These are phyloP conservation scores for Pichia sp. DNA, from an alignment of 1,139 yeast species.

Conservation along the genomic window DNA sequence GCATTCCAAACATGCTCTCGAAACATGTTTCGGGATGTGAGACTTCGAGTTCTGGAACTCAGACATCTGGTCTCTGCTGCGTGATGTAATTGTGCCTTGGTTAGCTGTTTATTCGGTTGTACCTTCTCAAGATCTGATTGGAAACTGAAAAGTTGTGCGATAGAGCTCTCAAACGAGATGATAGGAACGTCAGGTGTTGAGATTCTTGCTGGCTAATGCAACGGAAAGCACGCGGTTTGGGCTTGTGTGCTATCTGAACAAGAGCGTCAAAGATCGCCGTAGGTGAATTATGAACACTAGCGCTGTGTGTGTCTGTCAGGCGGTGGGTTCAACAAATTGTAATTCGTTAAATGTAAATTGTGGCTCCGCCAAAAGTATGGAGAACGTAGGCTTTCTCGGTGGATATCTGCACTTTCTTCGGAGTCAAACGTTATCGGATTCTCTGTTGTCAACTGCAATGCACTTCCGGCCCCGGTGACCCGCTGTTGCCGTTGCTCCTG, in stretches of 20 bases:
- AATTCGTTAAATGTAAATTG: not conserved
- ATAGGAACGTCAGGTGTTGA: too few relatives aligned
- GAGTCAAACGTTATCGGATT: not conserved
- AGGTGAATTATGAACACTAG: not conserved
- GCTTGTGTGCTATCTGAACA: too few relatives aligned
- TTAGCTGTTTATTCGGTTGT: not conserved
- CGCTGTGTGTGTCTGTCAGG: not conserved
- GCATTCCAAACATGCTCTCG: constrained; percentile 47
- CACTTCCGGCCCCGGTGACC: not conserved
- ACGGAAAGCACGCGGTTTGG: too few relatives aligned
- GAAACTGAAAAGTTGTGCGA: too few relatives aligned
- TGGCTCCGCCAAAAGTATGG: not conserved
- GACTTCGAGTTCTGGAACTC: constrained; percentile 6
- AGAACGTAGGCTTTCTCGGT: not conserved
- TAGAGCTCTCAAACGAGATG: too few relatives aligned
- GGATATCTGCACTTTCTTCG: not conserved
- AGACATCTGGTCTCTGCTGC: not conserved
- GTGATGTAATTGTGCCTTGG: not conserved
- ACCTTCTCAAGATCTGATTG: not conserved
- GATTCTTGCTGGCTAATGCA: too few relatives aligned
- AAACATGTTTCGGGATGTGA: constrained; percentile 33
- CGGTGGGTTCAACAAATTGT: not conserved
- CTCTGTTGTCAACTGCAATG: not conserved
- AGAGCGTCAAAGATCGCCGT: not conserved
- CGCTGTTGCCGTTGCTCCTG: not conserved